Evolutionary conservation across 1,284 basidiomycete species (phyloP), one percentile per base, ranked within the genome.

Genomic region (Apiotrichum sp.): DNA sequence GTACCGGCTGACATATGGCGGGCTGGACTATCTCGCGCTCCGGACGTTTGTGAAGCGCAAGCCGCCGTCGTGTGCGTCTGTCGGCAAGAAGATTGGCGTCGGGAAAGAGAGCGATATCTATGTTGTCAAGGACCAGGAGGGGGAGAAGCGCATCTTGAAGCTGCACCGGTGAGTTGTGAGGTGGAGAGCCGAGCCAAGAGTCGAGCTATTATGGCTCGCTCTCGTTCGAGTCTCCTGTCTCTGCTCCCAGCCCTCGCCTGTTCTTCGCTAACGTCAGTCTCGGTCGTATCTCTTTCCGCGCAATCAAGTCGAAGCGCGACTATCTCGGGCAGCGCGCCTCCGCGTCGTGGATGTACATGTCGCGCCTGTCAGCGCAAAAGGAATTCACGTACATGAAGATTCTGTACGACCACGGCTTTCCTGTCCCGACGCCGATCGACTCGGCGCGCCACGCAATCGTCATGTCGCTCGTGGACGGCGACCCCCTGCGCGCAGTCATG

Each of bases 271-370:
- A 13, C 7, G 41, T 31, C 69, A 93, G 95, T 46, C 82, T 99
- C 36, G 95, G 95, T 32, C 87, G 95, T 43, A 86, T 98, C 68
- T 97, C 93, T 0, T 99, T 99, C 78, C 86, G 95, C 51, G 86
- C 91, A 0, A 93, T 99, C 78, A 99, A 98, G 77, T 84, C 87
- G 66, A 98, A 98, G 74, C 82, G 95, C 62, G 96, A 99, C 73
- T 99, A 98, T 75, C 80, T 98, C 64, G 91, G 93, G 34, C 96
- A 95, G 74, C 83, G 95, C 40, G 92, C 92, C 77, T 91, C 88
- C 38, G 93, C 93, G 0, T 95, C 90, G 34, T 99, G 95, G 95
- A 97, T 98, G 93, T 98, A 97, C 78, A 93, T 99, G 90, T 95
- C 91, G 52, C 84, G 95, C 33, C 78, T 99, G 47, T 88, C 93